These are phyloP conservation scores for Millerago galiae DNA, from an alignment of 805 yeast species.

Conservation along the genomic window DNA sequence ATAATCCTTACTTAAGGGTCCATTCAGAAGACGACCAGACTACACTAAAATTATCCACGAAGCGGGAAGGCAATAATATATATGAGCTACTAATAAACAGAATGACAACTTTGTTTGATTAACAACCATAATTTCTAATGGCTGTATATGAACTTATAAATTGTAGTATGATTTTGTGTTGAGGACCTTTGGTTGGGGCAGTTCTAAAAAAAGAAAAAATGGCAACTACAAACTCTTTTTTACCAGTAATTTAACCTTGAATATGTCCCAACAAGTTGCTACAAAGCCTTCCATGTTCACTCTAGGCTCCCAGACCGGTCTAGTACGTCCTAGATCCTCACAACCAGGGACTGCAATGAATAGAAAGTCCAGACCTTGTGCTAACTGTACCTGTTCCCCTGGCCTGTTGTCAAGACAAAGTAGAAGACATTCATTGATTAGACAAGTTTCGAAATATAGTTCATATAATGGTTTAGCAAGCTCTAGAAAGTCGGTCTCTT, in stretches of 20 bases:
- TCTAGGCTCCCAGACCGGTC: constrained; percentile 27
- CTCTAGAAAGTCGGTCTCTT: constrained; percentile 23
- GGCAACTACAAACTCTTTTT: not conserved
- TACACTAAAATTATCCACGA: not conserved
- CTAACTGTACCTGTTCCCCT: constrained; percentile 79
- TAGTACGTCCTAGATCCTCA: constrained; percentile 6
- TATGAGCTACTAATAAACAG: no score
- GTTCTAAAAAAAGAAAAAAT: not conserved
- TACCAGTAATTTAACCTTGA: not conserved
- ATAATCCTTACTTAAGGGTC: not conserved
- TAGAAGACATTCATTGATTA: constrained; percentile 51
- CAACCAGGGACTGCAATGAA: constrained; percentile 13
- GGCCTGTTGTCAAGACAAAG: constrained; percentile 67
- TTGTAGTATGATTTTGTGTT: no score
- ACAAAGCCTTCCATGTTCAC: constrained; percentile 39
- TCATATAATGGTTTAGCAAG: constrained; percentile 3
- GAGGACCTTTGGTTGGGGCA: not conserved
- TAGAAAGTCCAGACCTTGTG: constrained; percentile 45
- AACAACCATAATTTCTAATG: no score
- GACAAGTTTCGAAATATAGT: constrained; percentile 27
- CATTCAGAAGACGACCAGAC: no score
- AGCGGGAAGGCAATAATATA: not conserved
- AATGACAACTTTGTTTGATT: no score
- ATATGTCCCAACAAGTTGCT: constrained; percentile 27
- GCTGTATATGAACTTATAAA: no score